These are phyloP conservation scores for Gossypium trilobum DNA, from an alignment of 441 rosid genomes.

Conservation along the genomic window DNA sequence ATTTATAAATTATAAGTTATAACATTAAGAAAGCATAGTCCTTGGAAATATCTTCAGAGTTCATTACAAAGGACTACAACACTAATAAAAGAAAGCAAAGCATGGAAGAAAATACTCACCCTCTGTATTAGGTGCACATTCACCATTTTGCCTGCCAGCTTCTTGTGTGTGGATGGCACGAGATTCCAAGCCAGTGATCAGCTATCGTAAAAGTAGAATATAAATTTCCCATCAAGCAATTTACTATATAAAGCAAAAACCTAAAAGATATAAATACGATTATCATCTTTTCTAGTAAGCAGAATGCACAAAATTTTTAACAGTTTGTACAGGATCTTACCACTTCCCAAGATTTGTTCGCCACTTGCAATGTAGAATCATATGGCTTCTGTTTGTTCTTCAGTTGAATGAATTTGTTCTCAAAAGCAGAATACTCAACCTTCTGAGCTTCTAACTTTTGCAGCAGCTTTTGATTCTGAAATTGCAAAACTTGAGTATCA, in stretches of 20 bases:
- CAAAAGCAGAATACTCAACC: conserved; percentile 57
- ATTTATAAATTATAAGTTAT: not conserved
- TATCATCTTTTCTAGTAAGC: not conserved
- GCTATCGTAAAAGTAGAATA: conserved; percentile 40
- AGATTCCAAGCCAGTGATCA: conserved; percentile 57
- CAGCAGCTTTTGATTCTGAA: conserved; percentile 75
- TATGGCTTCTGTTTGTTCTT: conserved; percentile 56
- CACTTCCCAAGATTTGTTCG: conserved; percentile 62
- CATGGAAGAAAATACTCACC: conserved; percentile 36
- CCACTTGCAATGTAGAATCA: conserved; percentile 48
- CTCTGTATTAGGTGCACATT: conserved; percentile 23
- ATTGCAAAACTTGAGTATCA: conserved; percentile 72
- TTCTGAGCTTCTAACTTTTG: conserved; percentile 82
- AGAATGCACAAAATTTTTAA: conserved; percentile 4
- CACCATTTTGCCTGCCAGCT: conserved; percentile 33
- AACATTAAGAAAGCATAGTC: not conserved
- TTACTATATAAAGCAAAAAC: conserved; percentile 6
- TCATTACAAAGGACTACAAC: not conserved
- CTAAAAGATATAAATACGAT: conserved; percentile 3
- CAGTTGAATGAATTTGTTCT: conserved; percentile 44
- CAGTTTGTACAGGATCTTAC: conserved; percentile 29
- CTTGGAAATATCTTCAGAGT: not conserved
- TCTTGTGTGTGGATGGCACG: conserved; percentile 41
- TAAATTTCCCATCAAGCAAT: conserved; percentile 23
- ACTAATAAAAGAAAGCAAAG: not conserved